phyloP scores from a whole-genome alignment of 2,329 filamentous ascomycete genomes.

The Fusarium zealandicum region DNA sequence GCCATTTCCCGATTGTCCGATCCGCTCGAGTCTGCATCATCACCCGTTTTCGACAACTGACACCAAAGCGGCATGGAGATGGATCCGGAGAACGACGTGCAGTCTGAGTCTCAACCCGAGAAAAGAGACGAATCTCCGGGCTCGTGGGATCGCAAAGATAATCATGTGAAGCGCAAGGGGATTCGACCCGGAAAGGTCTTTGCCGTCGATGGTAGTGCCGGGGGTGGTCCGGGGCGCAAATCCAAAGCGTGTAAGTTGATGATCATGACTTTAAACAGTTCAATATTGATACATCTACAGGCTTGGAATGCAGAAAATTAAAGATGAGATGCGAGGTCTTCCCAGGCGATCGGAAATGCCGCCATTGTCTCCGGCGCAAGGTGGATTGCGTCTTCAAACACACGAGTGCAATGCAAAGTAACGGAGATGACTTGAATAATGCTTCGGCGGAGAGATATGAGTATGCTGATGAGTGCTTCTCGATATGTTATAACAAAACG shows the following conservation, averaged over 20 bases:
- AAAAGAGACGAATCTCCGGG: neutral
- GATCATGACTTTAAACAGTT: neutral
- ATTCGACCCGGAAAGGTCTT: neutral
- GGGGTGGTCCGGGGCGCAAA: constrained; percentile 17
- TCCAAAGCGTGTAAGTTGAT: constrained; percentile 21
- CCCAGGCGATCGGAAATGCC: constrained; percentile 23
- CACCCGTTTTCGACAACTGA: neutral
- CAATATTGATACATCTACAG: neutral
- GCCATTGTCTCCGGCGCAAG: constrained; percentile 22
- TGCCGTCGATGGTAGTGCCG: neutral
- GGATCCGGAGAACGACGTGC: neutral
- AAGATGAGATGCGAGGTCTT: constrained; percentile 29
- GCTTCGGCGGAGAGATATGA: constrained; percentile 19
- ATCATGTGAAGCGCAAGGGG: constrained; percentile 3
- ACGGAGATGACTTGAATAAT: neutral
- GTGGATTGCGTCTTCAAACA: constrained; percentile 23
- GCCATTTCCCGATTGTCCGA: constrained; percentile 24
- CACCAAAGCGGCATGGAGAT: neutral
- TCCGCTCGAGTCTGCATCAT: neutral
- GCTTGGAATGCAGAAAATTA: constrained; percentile 21
- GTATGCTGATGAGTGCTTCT: neutral
- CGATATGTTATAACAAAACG: too few relatives aligned
- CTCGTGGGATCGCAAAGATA: neutral
- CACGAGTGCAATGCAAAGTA: neutral
- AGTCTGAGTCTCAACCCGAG: neutral